phyloP scores from a whole-genome alignment of 345 rosid species.

The Eutrema heterophyllum region DNA sequence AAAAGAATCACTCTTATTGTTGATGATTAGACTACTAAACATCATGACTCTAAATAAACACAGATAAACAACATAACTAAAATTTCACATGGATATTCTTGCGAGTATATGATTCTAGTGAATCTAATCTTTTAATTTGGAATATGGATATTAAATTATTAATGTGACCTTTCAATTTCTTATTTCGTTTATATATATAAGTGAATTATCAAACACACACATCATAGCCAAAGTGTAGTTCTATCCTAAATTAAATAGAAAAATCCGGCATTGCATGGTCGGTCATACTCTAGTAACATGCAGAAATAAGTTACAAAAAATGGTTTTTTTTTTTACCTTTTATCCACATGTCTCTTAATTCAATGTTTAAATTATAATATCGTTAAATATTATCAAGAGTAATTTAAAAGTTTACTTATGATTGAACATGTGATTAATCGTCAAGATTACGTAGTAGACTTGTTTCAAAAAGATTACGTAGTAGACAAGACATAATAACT shows the following conservation, averaged over 20 bases:
- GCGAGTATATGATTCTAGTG: not conserved
- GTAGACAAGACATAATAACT: constrained; percentile 13
- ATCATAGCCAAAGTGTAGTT: not conserved
- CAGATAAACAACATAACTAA: not conserved
- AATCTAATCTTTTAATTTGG: not conserved
- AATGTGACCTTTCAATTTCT: not conserved
- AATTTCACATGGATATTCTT: not conserved
- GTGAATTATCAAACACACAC: not conserved
- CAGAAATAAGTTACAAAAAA: not conserved
- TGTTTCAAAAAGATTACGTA: not conserved
- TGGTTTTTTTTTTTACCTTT: not conserved
- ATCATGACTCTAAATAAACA: constrained; percentile 16
- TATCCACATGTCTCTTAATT: not conserved
- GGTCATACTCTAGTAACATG: not conserved
- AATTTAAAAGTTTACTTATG: not conserved
- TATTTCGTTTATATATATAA: not conserved
- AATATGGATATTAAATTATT: not conserved
- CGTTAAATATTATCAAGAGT: not conserved
- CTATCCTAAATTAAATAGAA: not conserved
- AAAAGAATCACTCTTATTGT: constrained; percentile 3
- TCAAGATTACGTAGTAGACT: not conserved
- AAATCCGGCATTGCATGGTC: not conserved
- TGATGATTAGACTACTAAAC: constrained; percentile 24
- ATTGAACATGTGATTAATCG: not conserved
- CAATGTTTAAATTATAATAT: not conserved